Evolutionary conservation across 805 yeast species (phyloP).

Genomic region (Brettanomyces anomalus): DNA sequence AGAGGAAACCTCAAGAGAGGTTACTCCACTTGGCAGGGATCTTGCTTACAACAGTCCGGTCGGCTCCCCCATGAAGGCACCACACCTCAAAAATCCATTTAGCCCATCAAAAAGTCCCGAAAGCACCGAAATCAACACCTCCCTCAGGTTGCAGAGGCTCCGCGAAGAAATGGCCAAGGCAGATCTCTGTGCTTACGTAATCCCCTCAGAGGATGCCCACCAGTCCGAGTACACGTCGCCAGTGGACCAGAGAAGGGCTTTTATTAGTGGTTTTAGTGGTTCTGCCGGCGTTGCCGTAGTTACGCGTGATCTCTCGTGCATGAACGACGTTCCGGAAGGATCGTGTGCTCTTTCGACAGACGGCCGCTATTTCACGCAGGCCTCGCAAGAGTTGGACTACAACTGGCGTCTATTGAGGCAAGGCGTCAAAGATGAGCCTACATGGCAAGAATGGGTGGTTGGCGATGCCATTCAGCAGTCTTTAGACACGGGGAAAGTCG

Average conservation of each 20-base stretch:
- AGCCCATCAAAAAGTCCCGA: not conserved
- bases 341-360: constrained; percentile 49
- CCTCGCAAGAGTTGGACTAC: constrained; percentile 47
- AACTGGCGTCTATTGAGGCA: constrained; percentile 51
- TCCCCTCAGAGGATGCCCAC: constrained; percentile 55
- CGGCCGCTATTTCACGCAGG: constrained; percentile 54
- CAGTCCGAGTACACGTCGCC: constrained; percentile 53
- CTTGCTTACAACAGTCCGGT: too few species aligned
- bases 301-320: constrained; percentile 42
- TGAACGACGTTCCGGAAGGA: constrained; percentile 47
- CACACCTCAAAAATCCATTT: too few species aligned
- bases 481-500: constrained; percentile 32
- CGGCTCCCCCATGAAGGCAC: too few species aligned
- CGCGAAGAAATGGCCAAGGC: constrained; percentile 56
- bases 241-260: constrained; percentile 45
- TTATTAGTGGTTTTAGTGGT: constrained; percentile 52
- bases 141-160: constrained; percentile 48
- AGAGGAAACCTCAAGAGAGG: constrained; percentile 1
- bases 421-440: constrained; percentile 38
- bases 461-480: constrained; percentile 40
- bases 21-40: too few species aligned
- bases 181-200: constrained; percentile 55
- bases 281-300: constrained; percentile 54
- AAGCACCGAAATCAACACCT: constrained; percentile 43
- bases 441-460: constrained; percentile 55